Conservation (phyloP, 2,329 filamentous ascomycete species). For the Leptosphaerulina australis region DNA sequence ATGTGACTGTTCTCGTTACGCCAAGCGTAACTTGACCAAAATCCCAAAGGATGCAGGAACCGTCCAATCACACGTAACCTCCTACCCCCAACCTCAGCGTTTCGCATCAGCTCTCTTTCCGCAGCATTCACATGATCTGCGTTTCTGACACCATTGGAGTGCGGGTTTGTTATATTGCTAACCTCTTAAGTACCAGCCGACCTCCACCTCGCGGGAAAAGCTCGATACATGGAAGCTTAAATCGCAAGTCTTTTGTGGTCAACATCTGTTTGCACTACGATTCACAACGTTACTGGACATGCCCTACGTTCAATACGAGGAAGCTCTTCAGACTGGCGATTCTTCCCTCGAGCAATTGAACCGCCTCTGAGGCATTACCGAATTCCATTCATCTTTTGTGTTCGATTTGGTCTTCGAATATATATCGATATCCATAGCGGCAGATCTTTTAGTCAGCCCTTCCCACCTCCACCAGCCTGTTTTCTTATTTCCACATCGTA, state of each 20-base stretch:
- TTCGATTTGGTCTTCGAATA: neutral
- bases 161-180: slow-evolving; percentile 32
- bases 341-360: neutral
- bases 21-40: slow-evolving; percentile 18
- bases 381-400: slow-evolving; percentile 3
- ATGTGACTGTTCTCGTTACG: slow-evolving; percentile 13
- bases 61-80: slow-evolving; percentile 28
- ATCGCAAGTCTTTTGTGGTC: slow-evolving; percentile 17
- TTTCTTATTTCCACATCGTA: slow-evolving; percentile 4
- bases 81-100: slow-evolving; percentile 28
- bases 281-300: slow-evolving; percentile 6
- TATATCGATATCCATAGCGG: slow-evolving; percentile 4
- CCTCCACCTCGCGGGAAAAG: slow-evolving; percentile 19
- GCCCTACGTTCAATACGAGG: slow-evolving; percentile 4
- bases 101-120: slow-evolving; percentile 28
- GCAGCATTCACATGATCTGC: slow-evolving; percentile 15
- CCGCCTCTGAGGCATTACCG: slow-evolving; percentile 1
- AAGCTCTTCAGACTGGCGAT: neutral
- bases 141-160: slow-evolving; percentile 33
- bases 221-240: slow-evolving; percentile 14
- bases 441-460: slow-evolving; percentile 9
- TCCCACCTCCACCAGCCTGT: slow-evolving; percentile 1
- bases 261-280: slow-evolving; percentile 18
- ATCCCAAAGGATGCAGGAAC: slow-evolving; percentile 10
- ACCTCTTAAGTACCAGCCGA: slow-evolving; percentile 9